These are phyloP conservation scores for Gossypium turneri DNA, from an alignment of 345 rosid species.

Conservation along the genomic window DNA sequence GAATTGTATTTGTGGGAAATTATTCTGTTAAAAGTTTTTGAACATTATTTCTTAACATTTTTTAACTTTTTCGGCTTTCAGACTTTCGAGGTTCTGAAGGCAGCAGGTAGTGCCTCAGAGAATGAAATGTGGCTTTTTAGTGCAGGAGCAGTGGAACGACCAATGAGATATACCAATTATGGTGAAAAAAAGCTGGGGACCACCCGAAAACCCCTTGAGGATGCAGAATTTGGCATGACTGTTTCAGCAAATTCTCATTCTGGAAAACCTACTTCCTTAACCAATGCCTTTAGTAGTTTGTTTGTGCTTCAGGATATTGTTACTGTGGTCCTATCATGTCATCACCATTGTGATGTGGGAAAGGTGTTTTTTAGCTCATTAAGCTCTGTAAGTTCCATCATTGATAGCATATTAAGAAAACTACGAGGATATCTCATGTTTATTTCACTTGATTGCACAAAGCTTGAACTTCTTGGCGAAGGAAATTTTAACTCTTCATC, in stretches of 20 bases:
- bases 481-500: conserved; percentile 39
- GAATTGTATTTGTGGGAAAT: background rate
- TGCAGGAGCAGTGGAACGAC: conserved; percentile 31
- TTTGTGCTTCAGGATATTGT: conserved; percentile 56
- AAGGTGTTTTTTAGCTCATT: conserved; percentile 67
- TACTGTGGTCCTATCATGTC: conserved; percentile 36
- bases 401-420: conserved; percentile 71
- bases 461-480: conserved; percentile 74
- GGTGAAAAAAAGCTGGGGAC: conserved; percentile 26
- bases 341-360: conserved; percentile 33
- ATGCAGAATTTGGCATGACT: conserved; percentile 36
- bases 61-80: conserved; percentile 28
- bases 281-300: conserved; percentile 42
- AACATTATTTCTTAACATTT: conserved; percentile 16
- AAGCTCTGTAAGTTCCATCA: conserved; percentile 49
- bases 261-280: conserved; percentile 30
- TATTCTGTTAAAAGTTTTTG: background rate
- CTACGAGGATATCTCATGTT: conserved; percentile 65
- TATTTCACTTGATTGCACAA: conserved; percentile 69
- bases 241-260: conserved; percentile 23
- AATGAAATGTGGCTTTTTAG: conserved; percentile 50
- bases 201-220: conserved; percentile 16
- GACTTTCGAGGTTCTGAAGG: conserved; percentile 67
- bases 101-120: conserved; percentile 37
- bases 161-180: conserved; percentile 27